Percentiles rank a stretch among this genome's conserved stretches.
Conservation (phyloP, 805 yeast genomes). For the Kuraishia borneana region DNA sequence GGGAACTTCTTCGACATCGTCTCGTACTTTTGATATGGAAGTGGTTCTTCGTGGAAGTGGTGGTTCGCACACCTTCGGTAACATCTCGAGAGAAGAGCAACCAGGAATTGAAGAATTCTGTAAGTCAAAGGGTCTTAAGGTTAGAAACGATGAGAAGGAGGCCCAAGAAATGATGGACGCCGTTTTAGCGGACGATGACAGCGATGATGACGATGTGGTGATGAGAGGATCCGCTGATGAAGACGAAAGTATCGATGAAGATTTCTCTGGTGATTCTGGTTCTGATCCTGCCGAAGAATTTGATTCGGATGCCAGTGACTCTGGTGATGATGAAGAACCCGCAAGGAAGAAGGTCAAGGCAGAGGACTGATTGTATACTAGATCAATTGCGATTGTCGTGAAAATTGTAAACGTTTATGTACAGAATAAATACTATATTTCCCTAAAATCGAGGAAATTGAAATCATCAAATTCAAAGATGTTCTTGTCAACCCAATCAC, state of each 20-base stretch:
- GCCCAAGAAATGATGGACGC: constrained; percentile 74
- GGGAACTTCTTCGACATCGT: constrained; percentile 63
- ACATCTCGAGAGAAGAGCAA: constrained; percentile 85
- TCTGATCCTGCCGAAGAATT: constrained; percentile 74
- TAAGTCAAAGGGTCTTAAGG: constrained; percentile 63
- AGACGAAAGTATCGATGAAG: constrained; percentile 74
- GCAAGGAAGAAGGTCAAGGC: constrained; percentile 16
- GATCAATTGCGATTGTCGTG: neutral
- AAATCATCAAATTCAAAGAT: constrained; percentile 24
- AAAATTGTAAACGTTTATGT: neutral
- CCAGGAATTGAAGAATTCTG: constrained; percentile 64
- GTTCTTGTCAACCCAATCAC: constrained; percentile 46
- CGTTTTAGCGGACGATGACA: constrained; percentile 58
- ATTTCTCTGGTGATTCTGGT: constrained; percentile 43
- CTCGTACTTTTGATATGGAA: constrained; percentile 90
- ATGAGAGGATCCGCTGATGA: constrained; percentile 73
- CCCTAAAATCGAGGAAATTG: constrained; percentile 5
- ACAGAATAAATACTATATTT: neutral
- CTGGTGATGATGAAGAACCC: constrained; percentile 9
- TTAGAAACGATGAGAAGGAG: constrained; percentile 82
- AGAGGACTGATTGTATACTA: constrained; percentile 3
- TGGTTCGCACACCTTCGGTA: constrained; percentile 75
- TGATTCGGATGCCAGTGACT: constrained; percentile 48
- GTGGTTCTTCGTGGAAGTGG: constrained; percentile 54
- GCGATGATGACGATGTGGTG: constrained; percentile 36